Evolutionary conservation across 2,329 filamentous ascomycete species (phyloP), one percentile per base, ranked within the genome.

Genomic region (Rhinocladiella mackenziei): DNA sequence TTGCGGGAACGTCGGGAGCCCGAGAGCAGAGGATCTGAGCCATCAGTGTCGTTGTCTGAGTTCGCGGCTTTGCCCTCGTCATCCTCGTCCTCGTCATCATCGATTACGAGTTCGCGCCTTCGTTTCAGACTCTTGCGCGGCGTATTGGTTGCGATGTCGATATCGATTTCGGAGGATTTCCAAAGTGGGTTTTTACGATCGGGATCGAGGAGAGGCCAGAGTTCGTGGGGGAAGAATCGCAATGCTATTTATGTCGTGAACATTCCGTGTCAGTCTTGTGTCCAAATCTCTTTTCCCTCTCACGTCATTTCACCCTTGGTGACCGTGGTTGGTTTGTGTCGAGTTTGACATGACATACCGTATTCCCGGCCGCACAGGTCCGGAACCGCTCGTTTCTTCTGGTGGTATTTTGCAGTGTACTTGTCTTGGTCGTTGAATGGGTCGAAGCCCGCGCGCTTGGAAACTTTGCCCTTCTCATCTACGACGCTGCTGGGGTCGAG

Each of bases 341-440:
- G 1, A 11, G n/a, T n/a, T 14, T 38, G 18, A 28, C 45, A 18
- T 19, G 43, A 67, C 72, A 62, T 59, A 78, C 76, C 67, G 57
- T 79, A 80, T 14, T 75, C 68, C 31, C 75, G 64, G 15, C 69
- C 73, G 35, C 70, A 67, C 14, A 82, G 62, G 49, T 72, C 72
- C 1, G 79, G 79, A 7, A 81, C 57, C 14, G 66, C 71, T 47
- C 76, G 66, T 54, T 72, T 71, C 55, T 76, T 76, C 52, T 75
- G 77, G 43, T 73, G 65, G 60, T 80, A 81, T 56, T 72, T 75
- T 15, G 42, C 48, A 11, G 73, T 73, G 58, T 79, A 83, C 0
- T 76, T 78, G 28, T 75, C 75, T 62, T 80, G 80, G 43, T 76
- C 76, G 31, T 74, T 70, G 56, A 83, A 83, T 2, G 79, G 76